Evolutionary conservation across 2,329 filamentous ascomycete species (phyloP).

Genomic region (Fusarium nelsonii): DNA sequence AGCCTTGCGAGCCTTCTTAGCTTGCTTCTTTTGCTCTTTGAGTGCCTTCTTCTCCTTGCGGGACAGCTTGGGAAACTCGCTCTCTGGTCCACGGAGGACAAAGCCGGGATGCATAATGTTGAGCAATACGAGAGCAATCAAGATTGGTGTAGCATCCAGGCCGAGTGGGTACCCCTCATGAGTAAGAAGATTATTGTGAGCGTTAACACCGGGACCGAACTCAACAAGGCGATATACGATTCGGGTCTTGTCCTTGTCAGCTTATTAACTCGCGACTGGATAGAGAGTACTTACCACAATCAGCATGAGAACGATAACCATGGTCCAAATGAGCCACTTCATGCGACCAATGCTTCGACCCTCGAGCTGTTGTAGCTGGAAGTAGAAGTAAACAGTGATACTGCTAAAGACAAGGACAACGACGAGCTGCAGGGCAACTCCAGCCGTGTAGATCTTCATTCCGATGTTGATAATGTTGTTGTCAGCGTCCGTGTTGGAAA

Average conservation of each 20-base stretch:
- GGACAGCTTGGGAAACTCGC: constrained; percentile 58
- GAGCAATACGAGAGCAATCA: constrained; percentile 58
- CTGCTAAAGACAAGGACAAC: constrained; percentile 55
- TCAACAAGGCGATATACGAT: constrained; percentile 72
- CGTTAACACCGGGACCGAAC: constrained; percentile 61
- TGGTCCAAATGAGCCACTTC: constrained; percentile 51
- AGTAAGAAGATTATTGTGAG: constrained; percentile 59
- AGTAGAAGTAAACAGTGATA: constrained; percentile 55
- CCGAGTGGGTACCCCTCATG: constrained; percentile 66
- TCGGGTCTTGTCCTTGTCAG: constrained; percentile 56
- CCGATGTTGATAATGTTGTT: constrained; percentile 50
- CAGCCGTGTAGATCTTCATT: constrained; percentile 56
- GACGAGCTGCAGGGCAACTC: constrained; percentile 54
- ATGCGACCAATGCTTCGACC: constrained; percentile 48
- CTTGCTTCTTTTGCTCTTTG: constrained; percentile 53
- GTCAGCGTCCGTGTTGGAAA: constrained; percentile 47
- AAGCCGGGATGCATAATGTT: constrained; percentile 63
- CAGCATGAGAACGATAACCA: constrained; percentile 52
- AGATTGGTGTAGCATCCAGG: constrained; percentile 68
- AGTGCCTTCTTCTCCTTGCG: constrained; percentile 60
- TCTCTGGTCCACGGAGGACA: constrained; percentile 59
- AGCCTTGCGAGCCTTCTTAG: constrained; percentile 43
- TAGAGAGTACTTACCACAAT: constrained; percentile 51
- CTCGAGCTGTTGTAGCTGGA: constrained; percentile 42
- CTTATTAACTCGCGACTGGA: background rate